Conservation (phyloP, 129 eudicot species). For the Ambrosia trifida region DNA sequence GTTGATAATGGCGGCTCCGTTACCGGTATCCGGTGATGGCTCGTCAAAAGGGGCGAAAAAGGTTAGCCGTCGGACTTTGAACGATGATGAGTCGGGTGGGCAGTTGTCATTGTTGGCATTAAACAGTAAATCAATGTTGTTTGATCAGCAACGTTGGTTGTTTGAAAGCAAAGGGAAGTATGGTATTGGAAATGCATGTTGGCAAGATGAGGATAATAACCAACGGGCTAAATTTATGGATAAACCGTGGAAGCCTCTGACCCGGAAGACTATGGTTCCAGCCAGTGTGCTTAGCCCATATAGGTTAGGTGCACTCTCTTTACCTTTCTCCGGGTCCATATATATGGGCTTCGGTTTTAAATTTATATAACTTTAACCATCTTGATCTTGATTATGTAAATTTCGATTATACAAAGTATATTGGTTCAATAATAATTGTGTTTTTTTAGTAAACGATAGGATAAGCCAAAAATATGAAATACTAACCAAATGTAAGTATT, state of each 20-base stretch:
- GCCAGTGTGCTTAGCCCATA: slow-evolving; percentile 82
- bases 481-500: no score
- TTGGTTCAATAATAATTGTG: no score
- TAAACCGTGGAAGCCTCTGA: slow-evolving; percentile 97
- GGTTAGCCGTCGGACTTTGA: slow-evolving; percentile 50
- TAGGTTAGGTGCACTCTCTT: slow-evolving; percentile 46
- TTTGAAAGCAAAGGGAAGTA: slow-evolving; percentile 89
- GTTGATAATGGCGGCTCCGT: slow-evolving; percentile 9
- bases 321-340: neutral
- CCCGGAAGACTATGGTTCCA: slow-evolving; percentile 63
- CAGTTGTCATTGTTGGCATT: slow-evolving; percentile 15
- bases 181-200: slow-evolving; percentile 86
- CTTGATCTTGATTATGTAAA: no score
- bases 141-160: slow-evolving; percentile 86
- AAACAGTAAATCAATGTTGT: slow-evolving; percentile 62
- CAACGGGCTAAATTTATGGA: slow-evolving; percentile 63
- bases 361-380: neutral
- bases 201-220: slow-evolving; percentile 64
- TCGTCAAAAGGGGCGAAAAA: slow-evolving; percentile 40
- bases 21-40: slow-evolving; percentile 13
- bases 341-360: neutral
- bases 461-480: no score
- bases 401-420: no score
- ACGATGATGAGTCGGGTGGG: slow-evolving; percentile 19
- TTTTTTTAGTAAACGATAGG: no score